Base-by-base conservation (phyloP, 805 yeast species). In the Candida schatavii region DNA sequence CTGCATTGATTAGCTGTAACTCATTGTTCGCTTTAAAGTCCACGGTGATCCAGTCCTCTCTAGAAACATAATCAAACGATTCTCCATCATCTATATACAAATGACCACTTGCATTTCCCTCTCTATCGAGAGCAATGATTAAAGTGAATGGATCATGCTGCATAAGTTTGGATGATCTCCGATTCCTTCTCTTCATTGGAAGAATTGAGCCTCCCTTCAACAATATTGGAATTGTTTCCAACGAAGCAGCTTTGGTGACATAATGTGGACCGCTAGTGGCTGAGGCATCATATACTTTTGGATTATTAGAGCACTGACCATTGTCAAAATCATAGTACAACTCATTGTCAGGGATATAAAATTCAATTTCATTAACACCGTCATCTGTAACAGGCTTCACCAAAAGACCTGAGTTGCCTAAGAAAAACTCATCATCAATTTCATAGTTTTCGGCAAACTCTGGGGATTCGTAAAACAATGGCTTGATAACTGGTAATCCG, bases 21-120 rank as follows among this genome's bases (percentile, higher is more conserved):
- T 31, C 20, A 6, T 29, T 5, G 20, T 59, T 51, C 14, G 71
- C 66, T 2, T 48, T 48, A 26, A 86, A 70, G 2, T 66, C 52
- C 2, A 78, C 54, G 34, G 66, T 58, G 2, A 79, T 41, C 52
- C 47, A 82, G 21, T 78, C 81, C 5, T 83, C 85, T 5, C 13
- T 14, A 2, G 64, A 49, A 25, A 58, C 43, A 56, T 80, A 80
- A 34, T 69, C 75, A 50, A 75, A 86, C 0, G 90, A 72, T 50
- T 82, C 85, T 13, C 95, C 96, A 61, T 90, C 98, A 59, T 90
- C 98, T 28, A 85, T 61, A 58, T 89, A 90, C 25, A 90, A 57
- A 14, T 64, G 59, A 2, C 86, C 85, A 0, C 61, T 59, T 0
- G 90, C 88, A 5, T 52, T 48, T 1, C 81, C 82, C 2, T 63